A percentile compares a stretch with the other conserved stretches of the same genome.
Evolutionary conservation across 2,329 filamentous ascomycete species (phyloP).

Genomic region (Blumeriella jaapii): DNA sequence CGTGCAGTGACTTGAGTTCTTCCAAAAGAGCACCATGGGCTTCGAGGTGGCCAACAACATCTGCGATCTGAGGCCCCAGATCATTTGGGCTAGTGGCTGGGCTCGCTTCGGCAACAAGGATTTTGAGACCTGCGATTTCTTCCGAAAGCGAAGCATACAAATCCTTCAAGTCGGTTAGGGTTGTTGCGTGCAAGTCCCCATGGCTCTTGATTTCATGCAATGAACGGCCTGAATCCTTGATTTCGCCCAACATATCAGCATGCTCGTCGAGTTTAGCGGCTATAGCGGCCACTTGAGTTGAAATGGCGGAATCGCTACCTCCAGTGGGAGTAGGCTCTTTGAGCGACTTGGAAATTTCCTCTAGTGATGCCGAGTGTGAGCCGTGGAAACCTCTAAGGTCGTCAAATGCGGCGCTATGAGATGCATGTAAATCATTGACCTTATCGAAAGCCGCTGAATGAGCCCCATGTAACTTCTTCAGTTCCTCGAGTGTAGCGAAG

Average conservation of each 20-base stretch:
- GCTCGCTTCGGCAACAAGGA: not conserved
- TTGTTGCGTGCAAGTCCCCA: not conserved
- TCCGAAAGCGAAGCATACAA: not conserved
- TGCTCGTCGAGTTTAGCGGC: slow-evolving; percentile 10
- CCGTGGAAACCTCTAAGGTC: slow-evolving; percentile 11
- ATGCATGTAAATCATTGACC: slow-evolving; percentile 6
- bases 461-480: not conserved
- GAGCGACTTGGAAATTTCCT: slow-evolving; percentile 10
- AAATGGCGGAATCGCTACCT: too few relatives aligned
- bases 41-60: slow-evolving; percentile 11
- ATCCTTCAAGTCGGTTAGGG: not conserved
- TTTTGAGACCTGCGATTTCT: not conserved
- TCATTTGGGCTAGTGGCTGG: not conserved
- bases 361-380: slow-evolving; percentile 4
- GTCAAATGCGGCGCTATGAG: slow-evolving; percentile 9
- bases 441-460: slow-evolving; percentile 16
- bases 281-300: slow-evolving; percentile 8
- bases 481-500: slow-evolving; percentile 6
- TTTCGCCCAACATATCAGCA: slow-evolving; percentile 3
- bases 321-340: too few relatives aligned
- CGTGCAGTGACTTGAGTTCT: slow-evolving; percentile 5
- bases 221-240: slow-evolving; percentile 5
- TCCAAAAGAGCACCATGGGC: slow-evolving; percentile 4
- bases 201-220: not conserved
- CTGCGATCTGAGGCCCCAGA: not conserved